Evolutionary conservation across 345 rosid genomes (phyloP), one percentile per base, ranked within the genome.

Genomic region (Linum tenue): DNA sequence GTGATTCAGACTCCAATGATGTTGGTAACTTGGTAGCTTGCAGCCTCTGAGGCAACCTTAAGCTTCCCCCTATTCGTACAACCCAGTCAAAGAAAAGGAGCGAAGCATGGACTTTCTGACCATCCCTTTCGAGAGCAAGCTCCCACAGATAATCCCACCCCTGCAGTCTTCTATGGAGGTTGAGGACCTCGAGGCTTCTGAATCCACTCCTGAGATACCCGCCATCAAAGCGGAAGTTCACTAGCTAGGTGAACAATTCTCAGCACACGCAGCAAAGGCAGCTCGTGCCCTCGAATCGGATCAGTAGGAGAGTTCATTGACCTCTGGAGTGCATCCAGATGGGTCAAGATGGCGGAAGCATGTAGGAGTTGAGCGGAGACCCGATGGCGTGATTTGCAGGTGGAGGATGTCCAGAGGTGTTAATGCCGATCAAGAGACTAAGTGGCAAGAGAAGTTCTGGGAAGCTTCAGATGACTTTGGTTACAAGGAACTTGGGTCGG

Each of bases 381-480:
- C 81, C 56, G 86, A 90, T 80, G 98, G 98, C 41, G 81, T 92
- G 62, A 75, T 86, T 64, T 86, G 87, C 77, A 81, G 90, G 82
- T 92, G 98, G 98, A 90, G 97, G 12, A 75, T 90, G 94, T 77
- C 66, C 42, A 85, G 97, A 66, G 96, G 96, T 48, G 92, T 90
- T 37, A 86, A 89, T 76, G 87, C 85, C 48, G 86, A 86, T 55
- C 76, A 88, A 70, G 84, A 74, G 64, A 82, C 86, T 65, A 97
- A 90, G 78, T 92, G 96, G 92, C 98, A 90, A 74, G 97, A 88
- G 62, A 92, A 92, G 78, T 92, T 79, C 66, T 92, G 98, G 98
- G 97, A 92, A 77, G 98, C 97, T 76, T 72, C 98, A 64, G 88
- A 90, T 77, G 97, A 90, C 12, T 78, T 88, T 59, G 97, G 85